phyloP scores from a whole-genome alignment of 2,329 filamentous ascomycete genomes.

The Sclerotiophoma versabilis region DNA sequence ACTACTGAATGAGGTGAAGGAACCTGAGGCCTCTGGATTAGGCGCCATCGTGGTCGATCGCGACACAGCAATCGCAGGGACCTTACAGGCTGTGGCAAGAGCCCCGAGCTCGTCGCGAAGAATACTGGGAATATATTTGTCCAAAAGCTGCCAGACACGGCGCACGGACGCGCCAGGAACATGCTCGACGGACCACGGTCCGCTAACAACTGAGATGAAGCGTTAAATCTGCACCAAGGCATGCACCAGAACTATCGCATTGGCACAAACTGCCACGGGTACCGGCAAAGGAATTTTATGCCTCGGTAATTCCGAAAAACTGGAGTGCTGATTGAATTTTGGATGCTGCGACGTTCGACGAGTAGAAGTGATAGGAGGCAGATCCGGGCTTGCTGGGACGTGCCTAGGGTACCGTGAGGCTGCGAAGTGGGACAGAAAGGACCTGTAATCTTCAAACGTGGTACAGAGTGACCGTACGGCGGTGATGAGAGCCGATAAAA shows the following conservation, averaged over 20 bases:
- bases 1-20: slow-evolving; percentile 2
- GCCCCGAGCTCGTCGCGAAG: neutral
- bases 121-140: neutral
- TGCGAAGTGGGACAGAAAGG: neutral
- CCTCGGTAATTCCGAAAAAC: slow-evolving; percentile 3
- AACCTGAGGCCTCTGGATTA: neutral
- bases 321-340: neutral
- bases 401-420: neutral
- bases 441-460: neutral
- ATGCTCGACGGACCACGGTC: neutral
- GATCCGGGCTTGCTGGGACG: neutral
- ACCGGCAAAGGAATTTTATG: neutral
- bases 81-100: neutral
- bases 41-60: slow-evolving; percentile 11
- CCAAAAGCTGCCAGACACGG: neutral
- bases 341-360: neutral
- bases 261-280: neutral
- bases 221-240: neutral
- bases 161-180: neutral
- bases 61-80: neutral
- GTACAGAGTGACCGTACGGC: neutral
- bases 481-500: neutral
- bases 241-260: slow-evolving; percentile 3
- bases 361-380: slow-evolving; percentile 8
- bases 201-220: slow-evolving; percentile 1